phyloP scores from a whole-genome alignment of 441 rosid genomes.

The Gossypium gossypioides region DNA sequence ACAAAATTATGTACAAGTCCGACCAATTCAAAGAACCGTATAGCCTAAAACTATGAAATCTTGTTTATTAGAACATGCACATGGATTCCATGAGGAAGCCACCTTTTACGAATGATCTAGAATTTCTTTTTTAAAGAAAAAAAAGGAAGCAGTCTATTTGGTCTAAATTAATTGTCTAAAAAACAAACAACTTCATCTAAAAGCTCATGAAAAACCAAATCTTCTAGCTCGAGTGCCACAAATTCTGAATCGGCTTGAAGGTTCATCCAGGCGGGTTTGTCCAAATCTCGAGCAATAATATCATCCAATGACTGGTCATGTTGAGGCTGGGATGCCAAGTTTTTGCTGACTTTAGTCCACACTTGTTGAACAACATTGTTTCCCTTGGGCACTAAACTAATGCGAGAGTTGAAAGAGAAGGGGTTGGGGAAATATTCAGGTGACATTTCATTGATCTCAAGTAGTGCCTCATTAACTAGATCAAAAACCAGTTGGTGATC shows the following conservation, averaged over 20 bases:
- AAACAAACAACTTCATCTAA: constrained; percentile 34
- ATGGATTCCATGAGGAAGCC: neutral
- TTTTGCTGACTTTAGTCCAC: constrained; percentile 48
- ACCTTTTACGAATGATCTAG: neutral
- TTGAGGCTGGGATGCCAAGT: constrained; percentile 20
- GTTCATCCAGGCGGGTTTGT: constrained; percentile 53
- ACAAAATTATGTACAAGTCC: neutral
- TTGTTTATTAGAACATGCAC: neutral
- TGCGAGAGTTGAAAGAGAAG: constrained; percentile 22
- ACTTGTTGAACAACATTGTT: constrained; percentile 45
- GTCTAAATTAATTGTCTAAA: constrained; percentile 4
- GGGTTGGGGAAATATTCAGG: constrained; percentile 50
- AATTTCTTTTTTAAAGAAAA: neutral
- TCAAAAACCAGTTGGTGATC: constrained; percentile 55
- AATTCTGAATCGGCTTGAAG: constrained; percentile 49
- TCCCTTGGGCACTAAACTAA: constrained; percentile 32
- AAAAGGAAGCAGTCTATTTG: neutral
- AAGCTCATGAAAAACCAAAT: constrained; percentile 53
- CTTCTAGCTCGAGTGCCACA: constrained; percentile 66
- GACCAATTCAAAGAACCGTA: neutral
- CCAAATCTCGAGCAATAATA: constrained; percentile 47
- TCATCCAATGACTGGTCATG: constrained; percentile 47
- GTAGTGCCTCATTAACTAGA: constrained; percentile 49
- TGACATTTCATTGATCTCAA: constrained; percentile 34
- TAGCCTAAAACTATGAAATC: neutral